Conservation (phyloP, 495 filamentous ascomycete genomes). For the Extremus antarcticus region DNA sequence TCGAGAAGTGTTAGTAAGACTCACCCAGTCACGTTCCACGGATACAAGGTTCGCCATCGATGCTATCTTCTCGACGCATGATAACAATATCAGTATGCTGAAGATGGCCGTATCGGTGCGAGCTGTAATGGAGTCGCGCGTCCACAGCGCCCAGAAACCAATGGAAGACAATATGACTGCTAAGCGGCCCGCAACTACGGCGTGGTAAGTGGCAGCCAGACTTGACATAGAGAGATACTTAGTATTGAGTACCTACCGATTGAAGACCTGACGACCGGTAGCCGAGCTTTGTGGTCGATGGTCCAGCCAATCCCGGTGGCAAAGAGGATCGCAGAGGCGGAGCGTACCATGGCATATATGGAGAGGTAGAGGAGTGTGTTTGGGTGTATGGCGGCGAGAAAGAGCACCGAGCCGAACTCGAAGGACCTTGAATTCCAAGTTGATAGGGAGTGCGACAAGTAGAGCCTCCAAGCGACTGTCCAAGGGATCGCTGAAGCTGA, state of each 20-base stretch:
- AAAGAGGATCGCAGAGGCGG: constrained; percentile 21
- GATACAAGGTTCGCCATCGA: constrained; percentile 47
- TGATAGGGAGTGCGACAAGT: constrained; percentile 53
- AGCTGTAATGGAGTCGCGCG: background rate
- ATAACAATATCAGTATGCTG: constrained; percentile 36
- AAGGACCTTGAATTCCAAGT: constrained; percentile 63
- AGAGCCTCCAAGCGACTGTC: constrained; percentile 27
- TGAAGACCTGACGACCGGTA: constrained; percentile 19
- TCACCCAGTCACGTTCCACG: constrained; percentile 56
- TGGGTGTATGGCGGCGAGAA: constrained; percentile 41
- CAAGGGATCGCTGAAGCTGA: no score
- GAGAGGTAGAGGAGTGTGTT: constrained; percentile 8
- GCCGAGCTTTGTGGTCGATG: constrained; percentile 19
- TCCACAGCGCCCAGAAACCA: background rate
- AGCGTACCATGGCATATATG: constrained; percentile 28
- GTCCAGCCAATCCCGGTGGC: constrained; percentile 12
- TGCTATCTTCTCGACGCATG: constrained; percentile 47
- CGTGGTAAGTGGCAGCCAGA: no score
- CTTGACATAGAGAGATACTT: no score
- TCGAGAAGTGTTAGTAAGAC: no score
- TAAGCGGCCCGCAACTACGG: constrained; percentile 3
- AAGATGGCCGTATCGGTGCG: constrained; percentile 5
- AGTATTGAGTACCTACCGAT: constrained; percentile 19
- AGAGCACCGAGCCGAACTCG: constrained; percentile 54
- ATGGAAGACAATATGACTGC: constrained; percentile 16